Percentiles rank a stretch among this genome's conserved stretches.
These are phyloP conservation scores for Plicaturopsis crispa DNA, from an alignment of 768 basidiomycete genomes.

Conservation along the genomic window DNA sequence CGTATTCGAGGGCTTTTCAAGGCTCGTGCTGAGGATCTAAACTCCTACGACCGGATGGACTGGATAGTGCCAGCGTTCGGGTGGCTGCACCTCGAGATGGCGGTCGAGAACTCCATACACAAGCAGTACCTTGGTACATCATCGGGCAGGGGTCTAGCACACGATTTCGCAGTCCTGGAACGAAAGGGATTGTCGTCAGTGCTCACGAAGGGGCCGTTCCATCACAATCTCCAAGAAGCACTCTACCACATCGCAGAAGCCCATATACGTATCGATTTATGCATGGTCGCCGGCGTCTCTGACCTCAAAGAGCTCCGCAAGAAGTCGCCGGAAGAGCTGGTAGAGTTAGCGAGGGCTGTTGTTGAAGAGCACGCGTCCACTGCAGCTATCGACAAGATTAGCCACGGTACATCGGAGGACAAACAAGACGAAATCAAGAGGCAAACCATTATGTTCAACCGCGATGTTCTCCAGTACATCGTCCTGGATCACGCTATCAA, in stretches of 20 bases:
- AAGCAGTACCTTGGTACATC: conserved; percentile 31
- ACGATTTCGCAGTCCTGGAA: conserved; percentile 22
- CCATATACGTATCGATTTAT: conserved; percentile 27
- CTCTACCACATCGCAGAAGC: conserved; percentile 28
- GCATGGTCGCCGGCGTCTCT: conserved; percentile 14
- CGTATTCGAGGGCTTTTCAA: conserved; percentile 28
- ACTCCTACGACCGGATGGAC: conserved; percentile 29
- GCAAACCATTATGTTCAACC: conserved; percentile 26
- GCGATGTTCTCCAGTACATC: conserved; percentile 29
- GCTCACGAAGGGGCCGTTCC: conserved; percentile 23
- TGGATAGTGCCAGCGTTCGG: conserved; percentile 24
- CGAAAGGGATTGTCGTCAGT: conserved; percentile 19
- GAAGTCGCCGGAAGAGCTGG: conserved; percentile 18
- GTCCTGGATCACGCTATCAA: conserved; percentile 26
- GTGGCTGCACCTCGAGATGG: conserved; percentile 36
- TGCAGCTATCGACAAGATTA: conserved; percentile 15
- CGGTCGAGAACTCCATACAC: conserved; percentile 30
- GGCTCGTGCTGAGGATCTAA: conserved; percentile 27
- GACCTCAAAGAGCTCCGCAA: conserved; percentile 18
- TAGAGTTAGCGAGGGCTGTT: conserved; percentile 17
- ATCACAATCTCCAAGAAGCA: conserved; percentile 27
- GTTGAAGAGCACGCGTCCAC: conserved; percentile 21
- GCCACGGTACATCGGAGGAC: conserved; percentile 5
- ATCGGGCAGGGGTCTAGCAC: conserved; percentile 15
- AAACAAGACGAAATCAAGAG: conserved; percentile 17